These are phyloP conservation scores for Penicillium longicatenatum DNA, from an alignment of 495 filamentous ascomycete species.

Conservation along the genomic window DNA sequence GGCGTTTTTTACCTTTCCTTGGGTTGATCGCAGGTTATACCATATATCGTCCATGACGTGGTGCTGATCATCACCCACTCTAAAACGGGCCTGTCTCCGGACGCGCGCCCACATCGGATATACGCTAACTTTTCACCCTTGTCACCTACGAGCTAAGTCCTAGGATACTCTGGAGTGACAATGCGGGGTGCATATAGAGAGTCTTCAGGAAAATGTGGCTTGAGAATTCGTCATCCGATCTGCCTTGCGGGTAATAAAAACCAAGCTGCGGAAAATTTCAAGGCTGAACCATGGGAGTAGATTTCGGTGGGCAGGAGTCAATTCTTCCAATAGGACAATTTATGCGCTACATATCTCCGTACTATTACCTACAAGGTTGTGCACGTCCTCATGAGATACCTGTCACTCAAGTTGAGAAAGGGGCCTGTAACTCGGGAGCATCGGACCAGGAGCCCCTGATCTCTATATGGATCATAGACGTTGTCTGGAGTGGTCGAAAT, in stretches of 20 bases:
- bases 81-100: constrained; percentile 19
- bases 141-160: background rate
- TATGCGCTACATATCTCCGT: no score
- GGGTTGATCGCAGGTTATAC: background rate
- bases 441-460: background rate
- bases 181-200: constrained; percentile 14
- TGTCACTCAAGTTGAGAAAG: background rate
- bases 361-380: no score
- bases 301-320: background rate
- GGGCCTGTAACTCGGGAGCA: background rate
- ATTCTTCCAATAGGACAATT: background rate
- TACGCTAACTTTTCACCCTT: background rate
- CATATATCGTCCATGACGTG: background rate
- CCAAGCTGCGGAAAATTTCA: background rate
- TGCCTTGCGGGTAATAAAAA: background rate
- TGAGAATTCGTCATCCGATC: background rate
- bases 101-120: background rate
- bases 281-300: background rate
- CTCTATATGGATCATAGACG: background rate
- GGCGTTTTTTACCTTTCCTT: no score
- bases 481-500: background rate
- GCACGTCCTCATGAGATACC: background rate
- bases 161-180: background rate
- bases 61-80: constrained; percentile 22
- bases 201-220: background rate